Evolutionary conservation across 768 basidiomycete species (phyloP), one percentile per base, ranked within the genome.

Genomic region (Chlorophyllum brunneum): DNA sequence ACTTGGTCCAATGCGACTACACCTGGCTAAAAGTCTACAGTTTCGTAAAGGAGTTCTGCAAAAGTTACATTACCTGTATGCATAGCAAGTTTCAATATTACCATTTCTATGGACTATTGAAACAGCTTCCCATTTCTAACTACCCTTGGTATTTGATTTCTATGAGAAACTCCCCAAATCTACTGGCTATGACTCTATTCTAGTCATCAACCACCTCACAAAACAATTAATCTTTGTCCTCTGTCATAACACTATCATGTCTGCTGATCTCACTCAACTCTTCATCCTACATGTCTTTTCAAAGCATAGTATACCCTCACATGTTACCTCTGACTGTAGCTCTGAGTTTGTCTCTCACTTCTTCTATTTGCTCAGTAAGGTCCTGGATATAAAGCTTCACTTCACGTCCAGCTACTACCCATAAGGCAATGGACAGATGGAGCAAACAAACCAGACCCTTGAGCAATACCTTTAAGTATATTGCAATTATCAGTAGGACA

Each of bases 141-240:
- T 26, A 42, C 11, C 65, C 0, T 72, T 76, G 69, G 74, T 75
- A 40, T 73, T 74, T n/a, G n/a, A n/a, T n/a, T n/a, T n/a, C n/a
- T n/a, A n/a, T n/a, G n/a, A 44, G 43, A 27, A 70, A 44, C 68
- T 79, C 0, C 75, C 74, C 0, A 42, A 45, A 0, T 71, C 70
- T 6, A 59, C 70, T 41, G 67, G 67, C 4, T 74, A 63, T 52
- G 62, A 72, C 51, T 65, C 68, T 3, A 68, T 73, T 16, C 58
- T 57, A 34, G 68, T 74, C 2, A 58, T 79, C 20, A 67, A 75
- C 55, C 59, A 67, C 2, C 55, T 78, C 31, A 71, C 73, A 15
- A 44, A 44, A 18, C 27, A 29, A 44, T 7, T 11, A 5, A 5
- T 44, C 5, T 29, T 44, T 8, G 15, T 44, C 8, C 24, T 22